Evolutionary conservation across 2,329 filamentous ascomycete genomes (phyloP), one percentile per base, ranked within the genome.

Genomic region (Thelonectria olida): DNA sequence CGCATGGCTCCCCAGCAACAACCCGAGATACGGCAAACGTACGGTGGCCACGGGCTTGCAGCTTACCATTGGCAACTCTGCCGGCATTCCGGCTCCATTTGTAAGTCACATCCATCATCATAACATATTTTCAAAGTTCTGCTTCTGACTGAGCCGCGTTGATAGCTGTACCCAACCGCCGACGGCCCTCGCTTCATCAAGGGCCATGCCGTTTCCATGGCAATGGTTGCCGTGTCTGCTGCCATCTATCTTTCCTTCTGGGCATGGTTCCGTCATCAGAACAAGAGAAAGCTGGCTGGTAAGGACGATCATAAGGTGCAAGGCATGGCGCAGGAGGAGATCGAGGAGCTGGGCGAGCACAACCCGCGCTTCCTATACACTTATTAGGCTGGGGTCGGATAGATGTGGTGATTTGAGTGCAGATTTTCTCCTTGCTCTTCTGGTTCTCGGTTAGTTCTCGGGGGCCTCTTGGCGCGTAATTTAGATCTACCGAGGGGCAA

Each of bases 11-110:
- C 79, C 86, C 0, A 84, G 81, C 5, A 90, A 90, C 53, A 81
- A 84, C 10, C 88, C 88, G 1, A 79, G 88, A 1, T 90, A 90
- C 57, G 87, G 86, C 3, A 90, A 90, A 72, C 79, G 88, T 13
- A 87, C 88, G 0, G 85, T 85, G 2, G 88, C 85, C 0, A 86
- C 84, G 0, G 88, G 87, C 0, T 62, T 90, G 25, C 87, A 90
- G 72, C 75, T 90, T n/a, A 88, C 82, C 2, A 83, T 89, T 57
- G 88, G 87, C 10, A 90, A 91, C 67, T 80, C 82, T 56, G 82
- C 84, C 8, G 88, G 88, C 3, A 87, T 90, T 27, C 87, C 89
- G 77, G 82, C 85, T 4, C 85, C 85, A 2, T 90, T 89, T 42
- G 72, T 73, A 68, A 65, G 69, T 63, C 1, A 9, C 7, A 1